Evolutionary conservation across 2,329 filamentous ascomycete genomes (phyloP).

Genomic region (Arthrobotrys pseudoclavata): DNA sequence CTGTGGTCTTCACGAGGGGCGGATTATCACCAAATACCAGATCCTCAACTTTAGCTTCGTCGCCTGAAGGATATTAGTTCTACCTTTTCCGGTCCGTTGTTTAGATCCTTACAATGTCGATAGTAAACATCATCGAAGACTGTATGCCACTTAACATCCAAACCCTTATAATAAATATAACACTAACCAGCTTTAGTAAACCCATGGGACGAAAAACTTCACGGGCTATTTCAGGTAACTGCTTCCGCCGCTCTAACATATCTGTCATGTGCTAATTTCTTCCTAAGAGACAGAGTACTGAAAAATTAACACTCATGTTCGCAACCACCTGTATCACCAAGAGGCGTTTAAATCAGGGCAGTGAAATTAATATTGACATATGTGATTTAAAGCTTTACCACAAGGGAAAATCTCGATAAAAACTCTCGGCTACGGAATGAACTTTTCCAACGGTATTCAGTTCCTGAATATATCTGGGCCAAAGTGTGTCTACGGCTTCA

Average conservation of each 20-base stretch:
- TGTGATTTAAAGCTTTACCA: neutral
- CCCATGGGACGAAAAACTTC: neutral
- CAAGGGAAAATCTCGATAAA: neutral
- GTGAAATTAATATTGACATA: too few species aligned
- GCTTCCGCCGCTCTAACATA: neutral
- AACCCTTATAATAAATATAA: neutral
- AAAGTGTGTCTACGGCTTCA: neutral
- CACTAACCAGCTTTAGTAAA: neutral
- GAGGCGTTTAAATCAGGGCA: too few species aligned
- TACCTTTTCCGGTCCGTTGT: neutral
- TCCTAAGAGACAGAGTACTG: neutral
- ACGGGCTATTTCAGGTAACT: neutral
- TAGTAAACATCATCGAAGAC: neutral
- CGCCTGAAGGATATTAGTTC: too few species aligned
- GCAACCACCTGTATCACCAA: neutral
- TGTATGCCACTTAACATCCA: neutral
- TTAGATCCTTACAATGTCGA: neutral
- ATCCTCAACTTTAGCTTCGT: neutral
- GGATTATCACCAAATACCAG: neutral
- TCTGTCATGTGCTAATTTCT: neutral
- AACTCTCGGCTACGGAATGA: neutral
- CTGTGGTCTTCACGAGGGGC: neutral
- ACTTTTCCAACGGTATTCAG: neutral
- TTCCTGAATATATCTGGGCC: conserved; percentile 6
- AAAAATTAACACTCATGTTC: conserved; percentile 2